Evolutionary conservation across 2,329 filamentous ascomycete genomes (phyloP).

Genomic region (Periglandula ipomoeae): DNA sequence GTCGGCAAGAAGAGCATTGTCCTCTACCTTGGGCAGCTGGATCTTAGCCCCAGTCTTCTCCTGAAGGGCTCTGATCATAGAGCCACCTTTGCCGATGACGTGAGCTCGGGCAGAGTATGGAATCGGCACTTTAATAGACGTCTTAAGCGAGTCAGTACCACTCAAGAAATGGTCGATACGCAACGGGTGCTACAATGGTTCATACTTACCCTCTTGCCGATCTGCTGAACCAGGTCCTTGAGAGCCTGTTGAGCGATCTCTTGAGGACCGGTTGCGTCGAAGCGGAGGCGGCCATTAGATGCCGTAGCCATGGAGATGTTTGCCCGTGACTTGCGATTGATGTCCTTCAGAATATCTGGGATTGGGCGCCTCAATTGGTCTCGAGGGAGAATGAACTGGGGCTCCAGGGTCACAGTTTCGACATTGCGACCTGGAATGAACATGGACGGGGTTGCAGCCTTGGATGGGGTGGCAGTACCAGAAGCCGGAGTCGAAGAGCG

Average conservation of each 20-base stretch:
- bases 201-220: constrained; percentile 67
- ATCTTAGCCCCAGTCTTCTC: constrained; percentile 85
- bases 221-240: constrained; percentile 79
- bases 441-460: constrained; percentile 40
- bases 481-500: constrained; percentile 56
- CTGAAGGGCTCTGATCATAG: constrained; percentile 82
- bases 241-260: constrained; percentile 81
- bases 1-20: constrained; percentile 45
- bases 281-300: constrained; percentile 64
- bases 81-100: constrained; percentile 87
- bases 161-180: background rate
- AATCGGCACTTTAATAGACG: constrained; percentile 64
- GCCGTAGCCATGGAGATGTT: constrained; percentile 69
- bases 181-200: background rate
- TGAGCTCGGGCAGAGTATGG: constrained; percentile 76
- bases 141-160: constrained; percentile 20
- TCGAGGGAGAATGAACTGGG: constrained; percentile 67
- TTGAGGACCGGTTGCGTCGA: constrained; percentile 76
- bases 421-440: constrained; percentile 74
- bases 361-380: constrained; percentile 77
- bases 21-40: constrained; percentile 76
- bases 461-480: constrained; percentile 36
- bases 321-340: constrained; percentile 86
- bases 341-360: constrained; percentile 76
- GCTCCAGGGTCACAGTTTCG: constrained; percentile 65